A percentile compares a stretch with the other conserved stretches of the same genome.
Evolutionary conservation across 768 basidiomycete species (phyloP).

Genomic region (Cystofilobasidium macerans): DNA sequence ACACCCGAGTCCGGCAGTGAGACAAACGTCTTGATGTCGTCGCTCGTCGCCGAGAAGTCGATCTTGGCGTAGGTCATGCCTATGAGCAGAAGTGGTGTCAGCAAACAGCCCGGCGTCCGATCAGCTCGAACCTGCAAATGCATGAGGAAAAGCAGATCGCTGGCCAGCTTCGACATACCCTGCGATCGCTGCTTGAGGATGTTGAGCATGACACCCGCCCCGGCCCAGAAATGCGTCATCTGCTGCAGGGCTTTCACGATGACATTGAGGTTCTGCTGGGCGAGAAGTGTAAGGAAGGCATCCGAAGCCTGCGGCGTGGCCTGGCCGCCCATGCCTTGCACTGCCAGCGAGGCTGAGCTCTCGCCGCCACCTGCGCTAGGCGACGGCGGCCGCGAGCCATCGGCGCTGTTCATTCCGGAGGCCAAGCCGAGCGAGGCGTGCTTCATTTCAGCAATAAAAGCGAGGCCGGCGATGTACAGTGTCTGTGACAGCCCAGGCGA

Average conservation of each 20-base stretch:
- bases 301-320: neutral
- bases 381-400: neutral
- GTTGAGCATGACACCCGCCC: slow-evolving; percentile 21
- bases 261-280: slow-evolving; percentile 27
- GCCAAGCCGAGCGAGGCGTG: neutral
- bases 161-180: neutral
- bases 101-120: no score
- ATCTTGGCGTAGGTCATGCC: slow-evolving; percentile 6
- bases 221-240: slow-evolving; percentile 27
- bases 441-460: slow-evolving; percentile 11
- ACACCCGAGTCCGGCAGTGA: slow-evolving; percentile 35
- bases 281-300: slow-evolving; percentile 22
- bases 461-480: slow-evolving; percentile 33
- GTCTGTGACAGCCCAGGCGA: slow-evolving; percentile 33
- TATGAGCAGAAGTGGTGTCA: no score
- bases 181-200: slow-evolving; percentile 23
- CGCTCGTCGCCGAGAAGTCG: slow-evolving; percentile 4
- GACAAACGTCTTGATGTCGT: slow-evolving; percentile 32
- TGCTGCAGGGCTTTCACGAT: slow-evolving; percentile 26
- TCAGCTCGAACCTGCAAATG: no score
- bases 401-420: neutral
- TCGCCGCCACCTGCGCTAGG: neutral
- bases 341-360: neutral
- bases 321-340: neutral
- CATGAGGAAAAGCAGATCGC: neutral